A percentile compares a stretch with the other conserved stretches of the same genome.
Conservation (phyloP, 2,329 filamentous ascomycete genomes). For the Ophiosphaerella herpotricha region DNA sequence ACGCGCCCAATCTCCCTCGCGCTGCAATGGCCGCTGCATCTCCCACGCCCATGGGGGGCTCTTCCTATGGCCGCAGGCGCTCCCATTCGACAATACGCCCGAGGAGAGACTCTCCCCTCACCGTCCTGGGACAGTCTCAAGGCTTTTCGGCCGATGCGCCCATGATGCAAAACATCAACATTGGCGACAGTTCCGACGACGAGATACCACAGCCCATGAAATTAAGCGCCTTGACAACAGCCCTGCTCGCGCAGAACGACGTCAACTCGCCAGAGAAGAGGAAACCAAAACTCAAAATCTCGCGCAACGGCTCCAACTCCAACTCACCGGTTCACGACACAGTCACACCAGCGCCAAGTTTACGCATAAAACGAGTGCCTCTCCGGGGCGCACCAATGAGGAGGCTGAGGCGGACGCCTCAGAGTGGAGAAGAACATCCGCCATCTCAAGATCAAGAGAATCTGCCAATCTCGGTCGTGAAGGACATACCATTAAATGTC, state of each 20-base stretch:
- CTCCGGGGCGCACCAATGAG: constrained; percentile 47
- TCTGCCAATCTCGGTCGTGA: constrained; percentile 53
- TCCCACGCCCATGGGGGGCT: constrained; percentile 44
- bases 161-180: constrained; percentile 55
- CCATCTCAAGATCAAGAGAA: constrained; percentile 80
- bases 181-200: constrained; percentile 90
- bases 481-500: constrained; percentile 31
- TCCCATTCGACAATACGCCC: constrained; percentile 41
- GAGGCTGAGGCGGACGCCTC: constrained; percentile 44
- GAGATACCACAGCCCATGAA: constrained; percentile 87
- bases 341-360: constrained; percentile 47
- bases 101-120: constrained; percentile 54
- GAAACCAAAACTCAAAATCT: constrained; percentile 46
- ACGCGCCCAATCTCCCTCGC: constrained; percentile 20
- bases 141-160: constrained; percentile 53
- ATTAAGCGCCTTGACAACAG: constrained; percentile 89
- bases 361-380: constrained; percentile 47
- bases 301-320: constrained; percentile 40
- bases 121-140: constrained; percentile 49
- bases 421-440: constrained; percentile 45
- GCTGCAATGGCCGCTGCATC: constrained; percentile 46
- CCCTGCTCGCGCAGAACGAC: constrained; percentile 65
- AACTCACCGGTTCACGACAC: constrained; percentile 46
- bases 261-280: constrained; percentile 46
- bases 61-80: constrained; percentile 46